Evolutionary conservation across 177 flowering plant genomes (phyloP).

Genomic region (Tripterygium wilfordii): DNA sequence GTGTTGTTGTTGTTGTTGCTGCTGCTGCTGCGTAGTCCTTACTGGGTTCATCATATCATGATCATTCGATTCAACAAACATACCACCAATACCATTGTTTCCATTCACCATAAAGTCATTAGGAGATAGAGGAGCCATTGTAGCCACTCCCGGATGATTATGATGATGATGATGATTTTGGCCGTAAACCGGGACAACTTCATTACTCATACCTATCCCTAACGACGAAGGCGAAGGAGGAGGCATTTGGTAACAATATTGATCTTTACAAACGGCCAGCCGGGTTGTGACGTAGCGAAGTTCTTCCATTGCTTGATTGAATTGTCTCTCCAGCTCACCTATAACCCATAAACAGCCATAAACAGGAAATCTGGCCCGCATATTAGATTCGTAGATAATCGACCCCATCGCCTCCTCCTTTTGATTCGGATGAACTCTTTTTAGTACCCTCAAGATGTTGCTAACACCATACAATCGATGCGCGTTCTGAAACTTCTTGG

Average conservation of each 20-base stretch:
- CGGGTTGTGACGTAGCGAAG: constrained; percentile 3
- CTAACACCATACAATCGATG: constrained; percentile 57
- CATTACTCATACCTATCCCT: too few species aligned
- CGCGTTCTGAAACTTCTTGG: constrained; percentile 42
- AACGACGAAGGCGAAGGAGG: too few species aligned
- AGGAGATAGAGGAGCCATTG: too few species aligned
- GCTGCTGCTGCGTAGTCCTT: too few species aligned
- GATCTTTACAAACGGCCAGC: constrained; percentile 1
- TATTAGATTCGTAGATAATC: constrained; percentile 36
- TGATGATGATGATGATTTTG: too few species aligned
- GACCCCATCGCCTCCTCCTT: constrained; percentile 52
- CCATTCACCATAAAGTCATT: too few species aligned
- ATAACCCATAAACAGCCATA: constrained; percentile 37
- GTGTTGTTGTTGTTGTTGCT: too few species aligned
- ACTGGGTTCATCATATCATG: too few species aligned
- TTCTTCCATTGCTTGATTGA: constrained; percentile 13
- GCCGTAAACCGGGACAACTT: too few species aligned
- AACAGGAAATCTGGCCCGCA: constrained; percentile 41
- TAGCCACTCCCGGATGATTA: too few species aligned
- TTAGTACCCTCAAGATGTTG: constrained; percentile 38
- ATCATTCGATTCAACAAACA: too few species aligned
- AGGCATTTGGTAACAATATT: not conserved
- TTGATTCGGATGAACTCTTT: constrained; percentile 13
- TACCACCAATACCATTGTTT: too few species aligned
- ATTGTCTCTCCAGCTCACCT: not conserved